Evolutionary conservation across 2,329 filamentous ascomycete genomes (phyloP).

Genomic region (Zymoseptoria brevis): DNA sequence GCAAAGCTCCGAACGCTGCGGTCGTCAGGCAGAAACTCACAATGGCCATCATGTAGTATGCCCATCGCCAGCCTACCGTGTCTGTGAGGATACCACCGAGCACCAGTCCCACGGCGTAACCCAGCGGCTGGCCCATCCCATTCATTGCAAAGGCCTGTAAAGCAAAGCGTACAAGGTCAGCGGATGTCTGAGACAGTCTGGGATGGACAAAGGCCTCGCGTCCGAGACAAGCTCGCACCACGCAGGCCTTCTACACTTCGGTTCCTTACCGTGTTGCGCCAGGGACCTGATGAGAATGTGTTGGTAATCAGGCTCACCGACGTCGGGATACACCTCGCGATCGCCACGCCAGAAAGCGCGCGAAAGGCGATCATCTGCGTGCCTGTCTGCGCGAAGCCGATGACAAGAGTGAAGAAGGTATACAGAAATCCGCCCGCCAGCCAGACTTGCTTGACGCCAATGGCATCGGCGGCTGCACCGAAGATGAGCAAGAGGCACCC

Average conservation of each 20-base stretch:
- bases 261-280: slow-evolving; percentile 32
- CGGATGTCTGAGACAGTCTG: too few relatives aligned
- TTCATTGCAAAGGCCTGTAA: slow-evolving; percentile 40
- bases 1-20: not conserved
- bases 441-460: slow-evolving; percentile 42
- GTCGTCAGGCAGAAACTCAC: not conserved
- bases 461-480: slow-evolving; percentile 45
- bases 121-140: slow-evolving; percentile 44
- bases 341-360: slow-evolving; percentile 16
- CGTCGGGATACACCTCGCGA: slow-evolving; percentile 32
- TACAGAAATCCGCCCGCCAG: slow-evolving; percentile 33
- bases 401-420: slow-evolving; percentile 34
- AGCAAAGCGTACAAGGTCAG: too few relatives aligned
- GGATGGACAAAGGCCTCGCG: too few relatives aligned
- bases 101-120: slow-evolving; percentile 45
- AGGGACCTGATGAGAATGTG: slow-evolving; percentile 39
- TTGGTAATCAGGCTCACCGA: slow-evolving; percentile 43
- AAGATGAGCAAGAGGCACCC: slow-evolving; percentile 44
- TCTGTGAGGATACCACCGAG: slow-evolving; percentile 44
- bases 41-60: slow-evolving; percentile 34
- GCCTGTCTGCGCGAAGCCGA: slow-evolving; percentile 34
- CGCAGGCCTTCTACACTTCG: too few relatives aligned
- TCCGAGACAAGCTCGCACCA: too few relatives aligned
- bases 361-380: slow-evolving; percentile 20
- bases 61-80: slow-evolving; percentile 44